Base-by-base conservation (phyloP, 148 eudicot genomes). In the Salicornia ramosissima region DNA sequence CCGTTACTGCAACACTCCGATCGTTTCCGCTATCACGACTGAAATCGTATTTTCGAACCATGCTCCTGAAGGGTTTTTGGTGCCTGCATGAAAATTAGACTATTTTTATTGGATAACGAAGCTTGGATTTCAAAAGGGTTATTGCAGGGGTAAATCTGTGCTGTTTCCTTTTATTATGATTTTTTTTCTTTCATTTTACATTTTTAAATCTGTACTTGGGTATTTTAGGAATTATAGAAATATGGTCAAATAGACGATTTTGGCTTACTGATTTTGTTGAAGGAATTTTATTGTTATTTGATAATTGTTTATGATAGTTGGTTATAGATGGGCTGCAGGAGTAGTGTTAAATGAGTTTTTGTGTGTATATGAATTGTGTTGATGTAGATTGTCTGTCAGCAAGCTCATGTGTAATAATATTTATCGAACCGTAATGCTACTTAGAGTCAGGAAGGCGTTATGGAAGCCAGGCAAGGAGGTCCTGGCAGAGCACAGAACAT, bases 401-500 rank as follows among this genome's bases (percentile, higher is more conserved):
- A 24, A 24, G 36, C 45, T 51, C n/a, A n/a, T 6, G 34, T 70
- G 16, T 42, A 10, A 55, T 69, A 47, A 26, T 14, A 29, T 16
- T 30, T 75, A 34, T 62, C 52, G 19, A 54, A 36, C 39, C 64
- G 18, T 68, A 4, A 24, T 79, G 42, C 80, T 54, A 59, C 10
- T 11, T 71, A 91, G 99, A 91, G 69, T 80, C 93, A 65, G 96
- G 93, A 71, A 87, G 83, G 82, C 84, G 80, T 70, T 81, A 54
- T 61, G 80, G 83, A 64, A 80, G 78, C 80, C 93, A 81, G 64
- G 65, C 82, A 70, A 86, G 88, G 72, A 77, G 89, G 51, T 55
- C 97, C 67, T 85, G 90, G 90, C 99, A 89, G 79, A 83, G 76
- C 73, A 55, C 91, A 65, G 97, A 91, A 74, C 99, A 89, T 75